Conservation (phyloP, 2,329 filamentous ascomycete species). For the Pestalotiopsis sp. region DNA sequence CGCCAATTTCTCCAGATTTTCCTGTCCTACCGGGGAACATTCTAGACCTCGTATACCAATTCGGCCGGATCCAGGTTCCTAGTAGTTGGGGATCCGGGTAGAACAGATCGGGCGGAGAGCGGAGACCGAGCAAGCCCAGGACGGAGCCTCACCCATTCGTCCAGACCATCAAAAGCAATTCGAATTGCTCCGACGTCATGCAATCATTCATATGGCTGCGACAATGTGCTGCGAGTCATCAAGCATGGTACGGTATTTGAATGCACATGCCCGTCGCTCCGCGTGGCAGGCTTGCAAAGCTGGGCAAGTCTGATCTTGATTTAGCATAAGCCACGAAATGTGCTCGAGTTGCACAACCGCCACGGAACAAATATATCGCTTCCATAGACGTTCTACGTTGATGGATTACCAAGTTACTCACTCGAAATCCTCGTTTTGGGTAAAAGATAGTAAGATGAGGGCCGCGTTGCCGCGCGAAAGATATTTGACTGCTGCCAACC, state of each 20-base stretch:
- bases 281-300: neutral
- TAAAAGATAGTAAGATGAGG: neutral
- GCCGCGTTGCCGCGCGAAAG: neutral
- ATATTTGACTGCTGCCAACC: neutral
- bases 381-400: neutral
- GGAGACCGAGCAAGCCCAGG: neutral
- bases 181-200: neutral
- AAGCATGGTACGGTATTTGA: neutral
- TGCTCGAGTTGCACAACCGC: neutral
- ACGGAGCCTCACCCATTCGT: neutral
- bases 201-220: neutral
- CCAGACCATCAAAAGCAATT: neutral
- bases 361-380: neutral
- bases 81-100: neutral
- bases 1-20: neutral
- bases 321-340: neutral
- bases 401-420: too few species aligned
- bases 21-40: neutral
- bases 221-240: neutral
- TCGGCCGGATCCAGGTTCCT: neutral
- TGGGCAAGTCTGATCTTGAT: neutral
- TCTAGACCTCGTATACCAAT: neutral
- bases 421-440: neutral
- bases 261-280: neutral
- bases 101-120: neutral